A percentile compares a stretch with the other conserved stretches of the same genome.
Evolutionary conservation across 495 filamentous ascomycete genomes (phyloP).

Genomic region (Barbatosphaeria neglecta): DNA sequence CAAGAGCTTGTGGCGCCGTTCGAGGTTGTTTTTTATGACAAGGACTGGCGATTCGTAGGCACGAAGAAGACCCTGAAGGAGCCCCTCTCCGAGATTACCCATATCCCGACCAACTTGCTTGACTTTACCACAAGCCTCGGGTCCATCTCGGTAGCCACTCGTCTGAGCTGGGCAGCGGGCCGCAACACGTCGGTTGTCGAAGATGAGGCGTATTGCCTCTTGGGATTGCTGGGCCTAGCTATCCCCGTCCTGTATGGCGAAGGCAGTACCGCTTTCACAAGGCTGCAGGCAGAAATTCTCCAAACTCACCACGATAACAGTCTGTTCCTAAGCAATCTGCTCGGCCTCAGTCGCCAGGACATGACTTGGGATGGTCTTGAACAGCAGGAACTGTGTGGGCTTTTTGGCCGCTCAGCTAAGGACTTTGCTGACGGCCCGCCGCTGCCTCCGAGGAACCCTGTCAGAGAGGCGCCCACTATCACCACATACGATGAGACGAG

Average conservation of each 20-base stretch:
- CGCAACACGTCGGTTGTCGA: background rate
- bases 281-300: background rate
- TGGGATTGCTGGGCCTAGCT: background rate
- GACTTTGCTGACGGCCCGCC: background rate
- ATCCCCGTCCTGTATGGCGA: background rate
- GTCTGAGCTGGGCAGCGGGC: background rate
- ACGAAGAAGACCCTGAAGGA: constrained; percentile 3
- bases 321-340: background rate
- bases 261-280: background rate
- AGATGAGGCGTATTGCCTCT: background rate
- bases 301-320: background rate
- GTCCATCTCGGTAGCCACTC: background rate
- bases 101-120: background rate
- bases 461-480: background rate
- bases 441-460: background rate
- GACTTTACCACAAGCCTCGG: background rate
- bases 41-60: constrained; percentile 12
- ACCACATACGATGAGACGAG: background rate
- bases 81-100: constrained; percentile 4
- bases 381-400: background rate
- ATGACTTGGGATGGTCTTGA: background rate
- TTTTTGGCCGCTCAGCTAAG: background rate
- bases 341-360: background rate
- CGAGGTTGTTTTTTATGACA: constrained; percentile 17
- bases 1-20: constrained; percentile 29